Base-by-base conservation (phyloP, 108 stramenopile species). In the Nitzschia sp. region DNA sequence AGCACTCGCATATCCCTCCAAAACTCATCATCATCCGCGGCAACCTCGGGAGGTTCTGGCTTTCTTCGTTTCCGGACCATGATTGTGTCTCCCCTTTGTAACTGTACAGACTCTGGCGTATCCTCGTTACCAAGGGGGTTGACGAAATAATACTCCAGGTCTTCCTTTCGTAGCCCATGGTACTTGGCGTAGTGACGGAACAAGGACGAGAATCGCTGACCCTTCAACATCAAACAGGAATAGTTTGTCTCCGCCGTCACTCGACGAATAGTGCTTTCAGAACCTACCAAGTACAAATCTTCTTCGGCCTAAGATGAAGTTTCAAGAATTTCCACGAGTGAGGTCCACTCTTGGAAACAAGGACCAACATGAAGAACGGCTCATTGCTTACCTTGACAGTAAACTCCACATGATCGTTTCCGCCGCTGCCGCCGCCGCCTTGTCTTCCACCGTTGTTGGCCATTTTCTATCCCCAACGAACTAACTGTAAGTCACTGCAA, bases 101-200 rank as follows among this genome's bases (percentile, higher is more conserved):
- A 70, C 56, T 96, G 95, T 10, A 96, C 95, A 34, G 82, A 77
- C 62, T 93, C 92, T 22, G 95, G 95, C 15, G 95, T 96, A 62
- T 93, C 92, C 55, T 96, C 95, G 61, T 94, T 92, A 80, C 93
- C 94, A 26, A 98, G 74, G 53, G 87, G 85, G 63, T 96, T 92
- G 46, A 95, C 95, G 73, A 98, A 98, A 73, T 91, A 96, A 61
- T 96, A 98, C 57, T 96, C 96, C 19, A 98, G 68, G 69, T 95
- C 95, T 51, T 98, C 98, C 77, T 98, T 98, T 34, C 95, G 70
- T 52, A 98, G 65, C 11, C 98, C 98, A 71, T 98, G 96, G 77
- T 98, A 97, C 72, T 98, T 98, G 57, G 97, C 98, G 72, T 98
- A 98, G 77, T 98, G 98, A 26, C 97, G 95, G 65, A 98, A 97